These are phyloP conservation scores for Fusarium pseudoanthophilum DNA, from an alignment of 2,329 filamentous ascomycete genomes.

Conservation along the genomic window DNA sequence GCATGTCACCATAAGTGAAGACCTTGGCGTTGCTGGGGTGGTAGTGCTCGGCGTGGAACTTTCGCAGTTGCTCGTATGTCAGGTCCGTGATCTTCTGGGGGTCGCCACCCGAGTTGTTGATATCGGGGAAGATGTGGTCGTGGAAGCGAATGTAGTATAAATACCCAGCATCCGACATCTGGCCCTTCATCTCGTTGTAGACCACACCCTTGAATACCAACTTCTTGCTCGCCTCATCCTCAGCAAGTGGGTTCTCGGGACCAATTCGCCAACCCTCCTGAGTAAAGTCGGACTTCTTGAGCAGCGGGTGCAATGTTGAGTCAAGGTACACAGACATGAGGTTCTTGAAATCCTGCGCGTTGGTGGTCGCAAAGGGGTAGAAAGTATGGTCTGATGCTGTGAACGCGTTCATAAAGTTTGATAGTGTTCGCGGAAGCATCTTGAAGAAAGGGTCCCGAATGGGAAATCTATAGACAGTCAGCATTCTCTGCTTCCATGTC, in stretches of 20 bases:
- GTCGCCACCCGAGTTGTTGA: conserved; percentile 97
- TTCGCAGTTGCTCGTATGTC: conserved; percentile 87
- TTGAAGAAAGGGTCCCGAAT: conserved; percentile 99
- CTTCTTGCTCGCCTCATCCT: conserved; percentile 67
- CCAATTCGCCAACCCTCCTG: conserved; percentile 98
- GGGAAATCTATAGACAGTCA: conserved; percentile 76
- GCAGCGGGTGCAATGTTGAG: conserved; percentile 87
- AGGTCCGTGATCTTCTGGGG: conserved; percentile 96
- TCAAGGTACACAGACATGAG: conserved; percentile 97
- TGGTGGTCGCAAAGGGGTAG: conserved; percentile 98
- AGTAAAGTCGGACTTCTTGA: conserved; percentile 91
- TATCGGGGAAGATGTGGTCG: conserved; percentile 90
- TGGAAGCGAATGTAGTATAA: conserved; percentile 96
- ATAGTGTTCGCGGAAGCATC: conserved; percentile 97
- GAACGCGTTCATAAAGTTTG: conserved; percentile 99
- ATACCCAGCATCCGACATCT: conserved; percentile 97
- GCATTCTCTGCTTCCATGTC: conserved; percentile 16
- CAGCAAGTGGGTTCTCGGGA: conserved; percentile 82
- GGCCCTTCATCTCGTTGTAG: conserved; percentile 99
- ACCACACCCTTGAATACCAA: conserved; percentile 97
- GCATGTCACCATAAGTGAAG: conserved; percentile 95
- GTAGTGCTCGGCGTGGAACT: conserved; percentile 93
- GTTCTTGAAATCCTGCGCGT: conserved; percentile 93
- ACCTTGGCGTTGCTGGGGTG: conserved; percentile 98
- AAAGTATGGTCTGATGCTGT: conserved; percentile 96